Percentiles rank a stretch among this genome's conserved stretches.
These are phyloP conservation scores for Afroboletus lepidellus DNA, from an alignment of 1,284 basidiomycete genomes.

Conservation along the genomic window DNA sequence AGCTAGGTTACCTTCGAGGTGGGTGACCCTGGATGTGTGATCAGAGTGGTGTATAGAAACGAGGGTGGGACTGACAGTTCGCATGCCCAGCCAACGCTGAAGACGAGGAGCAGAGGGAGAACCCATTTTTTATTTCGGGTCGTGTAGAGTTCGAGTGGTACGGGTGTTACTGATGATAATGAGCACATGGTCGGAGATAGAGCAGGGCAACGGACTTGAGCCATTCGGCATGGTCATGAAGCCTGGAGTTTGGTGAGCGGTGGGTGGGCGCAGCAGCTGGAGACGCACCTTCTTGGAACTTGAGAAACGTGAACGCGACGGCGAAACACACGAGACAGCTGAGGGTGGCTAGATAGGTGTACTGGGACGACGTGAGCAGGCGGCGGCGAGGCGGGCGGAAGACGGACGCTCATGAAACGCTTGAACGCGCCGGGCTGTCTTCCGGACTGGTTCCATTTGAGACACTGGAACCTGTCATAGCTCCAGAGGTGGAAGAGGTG, in stretches of 20 bases:
- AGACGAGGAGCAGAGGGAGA: conserved; percentile 62
- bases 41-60: conserved; percentile 1
- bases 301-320: conserved; percentile 56
- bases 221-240: conserved; percentile 38
- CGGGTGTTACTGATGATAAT: conserved; percentile 48
- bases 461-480: conserved; percentile 70
- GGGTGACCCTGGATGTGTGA: conserved; percentile 56
- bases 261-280: not conserved
- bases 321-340: conserved; percentile 62
- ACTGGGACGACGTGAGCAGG: conserved; percentile 42
- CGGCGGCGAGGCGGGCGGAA: not conserved
- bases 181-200: conserved; percentile 3
- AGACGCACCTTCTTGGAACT: conserved; percentile 64
- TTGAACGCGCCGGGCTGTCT: conserved; percentile 77
- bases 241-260: conserved; percentile 35
- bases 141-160: conserved; percentile 51
- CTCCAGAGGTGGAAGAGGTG: conserved; percentile 68
- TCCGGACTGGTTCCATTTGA: conserved; percentile 63
- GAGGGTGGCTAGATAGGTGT: conserved; percentile 67
- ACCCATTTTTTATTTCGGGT: conserved; percentile 49
- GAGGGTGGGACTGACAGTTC: conserved; percentile 55
- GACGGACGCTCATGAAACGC: conserved; percentile 73
- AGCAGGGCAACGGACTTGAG: conserved; percentile 36
- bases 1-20: conserved; percentile 61
- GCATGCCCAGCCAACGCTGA: conserved; percentile 68